phyloP scores from a whole-genome alignment of 176 grass and related monocot genomes.

The Aegilops speltoides region DNA sequence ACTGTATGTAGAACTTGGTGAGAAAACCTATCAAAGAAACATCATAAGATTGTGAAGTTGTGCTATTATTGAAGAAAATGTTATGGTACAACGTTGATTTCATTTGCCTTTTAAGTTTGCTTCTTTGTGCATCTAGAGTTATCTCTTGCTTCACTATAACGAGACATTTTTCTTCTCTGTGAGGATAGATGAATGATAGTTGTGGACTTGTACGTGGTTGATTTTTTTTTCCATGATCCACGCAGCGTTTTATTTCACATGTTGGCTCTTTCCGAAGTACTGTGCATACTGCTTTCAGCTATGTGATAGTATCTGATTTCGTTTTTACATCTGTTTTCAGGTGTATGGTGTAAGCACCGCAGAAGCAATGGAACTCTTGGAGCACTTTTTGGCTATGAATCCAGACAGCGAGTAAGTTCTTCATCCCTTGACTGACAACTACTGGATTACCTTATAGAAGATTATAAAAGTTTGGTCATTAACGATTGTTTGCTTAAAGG shows the following conservation, averaged over 20 bases:
- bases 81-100: neutral
- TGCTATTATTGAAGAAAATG: slow-evolving; percentile 30
- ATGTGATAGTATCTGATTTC: neutral
- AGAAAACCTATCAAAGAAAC: slow-evolving; percentile 10
- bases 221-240: neutral
- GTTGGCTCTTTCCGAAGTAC: neutral
- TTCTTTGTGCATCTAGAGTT: neutral
- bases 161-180: neutral
- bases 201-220: neutral
- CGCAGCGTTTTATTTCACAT: neutral
- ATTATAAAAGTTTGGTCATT: neutral
- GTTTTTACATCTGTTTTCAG: slow-evolving; percentile 35
- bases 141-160: neutral
- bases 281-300: neutral
- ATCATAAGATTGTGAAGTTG: neutral
- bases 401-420: slow-evolving; percentile 66
- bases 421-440: neutral
- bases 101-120: neutral
- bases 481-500: neutral
- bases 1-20: neutral
- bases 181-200: neutral
- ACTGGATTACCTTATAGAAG: neutral
- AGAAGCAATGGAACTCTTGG: slow-evolving; percentile 76
- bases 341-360: slow-evolving; percentile 77
- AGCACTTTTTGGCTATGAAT: slow-evolving; percentile 79